A percentile compares a stretch with the other conserved stretches of the same genome.
Conservation (phyloP, 257 asterid species). For the Solanum arcanum region DNA sequence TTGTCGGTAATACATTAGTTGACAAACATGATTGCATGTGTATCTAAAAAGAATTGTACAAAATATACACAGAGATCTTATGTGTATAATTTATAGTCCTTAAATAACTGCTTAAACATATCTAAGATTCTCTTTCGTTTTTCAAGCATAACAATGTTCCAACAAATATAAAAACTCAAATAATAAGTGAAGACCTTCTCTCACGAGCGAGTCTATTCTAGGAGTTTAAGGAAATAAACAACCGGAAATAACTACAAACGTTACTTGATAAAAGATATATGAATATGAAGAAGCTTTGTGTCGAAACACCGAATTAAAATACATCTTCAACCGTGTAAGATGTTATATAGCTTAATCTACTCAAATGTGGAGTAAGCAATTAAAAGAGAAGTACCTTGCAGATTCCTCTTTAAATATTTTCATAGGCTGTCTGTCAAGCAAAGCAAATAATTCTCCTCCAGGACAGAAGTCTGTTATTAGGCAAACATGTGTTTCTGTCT, state of each 20-base stretch:
- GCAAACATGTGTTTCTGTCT: slow-evolving; percentile 97
- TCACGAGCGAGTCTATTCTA: background rate
- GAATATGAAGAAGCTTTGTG: background rate
- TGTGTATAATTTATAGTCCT: background rate
- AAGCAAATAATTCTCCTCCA: slow-evolving; percentile 90
- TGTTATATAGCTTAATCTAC: background rate
- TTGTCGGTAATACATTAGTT: background rate
- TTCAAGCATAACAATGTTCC: background rate
- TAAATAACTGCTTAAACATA: background rate
- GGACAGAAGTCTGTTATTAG: slow-evolving; percentile 93
- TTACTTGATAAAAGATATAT: background rate
- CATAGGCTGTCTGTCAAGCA: slow-evolving; percentile 96
- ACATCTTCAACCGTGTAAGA: background rate
- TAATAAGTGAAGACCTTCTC: background rate
- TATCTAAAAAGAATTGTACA: background rate
- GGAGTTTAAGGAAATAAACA: background rate
- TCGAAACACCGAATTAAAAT: background rate
- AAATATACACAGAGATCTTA: background rate
- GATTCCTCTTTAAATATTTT: slow-evolving; percentile 90
- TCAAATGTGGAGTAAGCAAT: background rate
- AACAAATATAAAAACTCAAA: background rate
- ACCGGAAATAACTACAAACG: background rate
- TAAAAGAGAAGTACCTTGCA: slow-evolving; percentile 51
- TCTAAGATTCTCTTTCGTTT: background rate
- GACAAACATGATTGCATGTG: background rate